These are phyloP conservation scores for Cutaneotrichosporon sp. DNA, from an alignment of 1,284 basidiomycete species.

Conservation along the genomic window DNA sequence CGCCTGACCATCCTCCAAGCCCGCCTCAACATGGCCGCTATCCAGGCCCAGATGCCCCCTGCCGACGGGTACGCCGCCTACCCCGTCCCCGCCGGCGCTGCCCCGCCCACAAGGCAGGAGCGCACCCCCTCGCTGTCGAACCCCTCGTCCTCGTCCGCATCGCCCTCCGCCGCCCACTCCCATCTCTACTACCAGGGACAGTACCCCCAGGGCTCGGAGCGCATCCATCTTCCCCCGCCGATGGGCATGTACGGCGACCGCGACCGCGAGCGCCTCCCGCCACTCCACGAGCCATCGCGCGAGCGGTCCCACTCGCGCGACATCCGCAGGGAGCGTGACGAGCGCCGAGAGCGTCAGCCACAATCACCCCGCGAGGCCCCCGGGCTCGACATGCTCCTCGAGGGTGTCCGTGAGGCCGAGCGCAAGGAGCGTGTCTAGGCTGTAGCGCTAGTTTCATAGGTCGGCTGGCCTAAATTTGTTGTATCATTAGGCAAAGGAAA, in stretches of 20 bases:
- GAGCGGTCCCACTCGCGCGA: conserved; percentile 1
- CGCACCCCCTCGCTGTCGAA: conserved; percentile 13
- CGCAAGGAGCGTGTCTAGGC: conserved; percentile 15
- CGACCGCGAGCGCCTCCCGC: neutral
- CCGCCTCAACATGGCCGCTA: conserved; percentile 25
- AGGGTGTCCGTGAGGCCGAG: conserved; percentile 23
- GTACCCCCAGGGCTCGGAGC: conserved; percentile 7
- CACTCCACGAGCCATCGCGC: neutral
- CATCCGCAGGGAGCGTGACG: conserved; percentile 2
- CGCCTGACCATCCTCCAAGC: conserved; percentile 45
- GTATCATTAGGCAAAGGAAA: no score
- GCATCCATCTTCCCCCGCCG: conserved; percentile 12
- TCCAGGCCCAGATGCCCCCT: conserved; percentile 18
- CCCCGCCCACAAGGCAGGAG: conserved; percentile 4
- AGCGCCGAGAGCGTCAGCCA: conserved; percentile 2
- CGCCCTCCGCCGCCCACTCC: neutral
- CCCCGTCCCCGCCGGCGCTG: neutral
- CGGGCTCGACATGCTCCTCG: conserved; percentile 24
- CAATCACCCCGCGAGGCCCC: conserved; percentile 3
- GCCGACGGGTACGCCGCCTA: neutral
- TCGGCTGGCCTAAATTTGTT: no score
- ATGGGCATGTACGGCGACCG: neutral
- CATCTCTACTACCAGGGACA: neutral
- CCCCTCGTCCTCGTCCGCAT: conserved; percentile 1
- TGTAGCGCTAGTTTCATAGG: neutral